Base-by-base conservation (phyloP, 352 stramenopile genomes). In the Globisporangium polare region DNA sequence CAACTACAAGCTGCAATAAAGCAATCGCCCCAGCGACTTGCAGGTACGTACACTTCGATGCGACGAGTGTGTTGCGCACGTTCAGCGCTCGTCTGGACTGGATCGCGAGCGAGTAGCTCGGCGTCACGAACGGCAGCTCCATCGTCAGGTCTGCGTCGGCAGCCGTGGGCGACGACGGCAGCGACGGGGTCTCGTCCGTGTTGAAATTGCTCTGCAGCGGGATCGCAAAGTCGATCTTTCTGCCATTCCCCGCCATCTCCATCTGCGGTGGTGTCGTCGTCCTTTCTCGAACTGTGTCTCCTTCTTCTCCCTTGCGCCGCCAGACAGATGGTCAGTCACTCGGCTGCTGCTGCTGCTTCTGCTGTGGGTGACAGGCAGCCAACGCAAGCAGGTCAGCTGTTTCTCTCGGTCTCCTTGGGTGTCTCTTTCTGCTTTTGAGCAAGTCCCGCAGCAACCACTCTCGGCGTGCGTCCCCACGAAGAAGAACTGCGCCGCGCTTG, bases 51-150 rank as follows among this genome's bases (percentile, higher is more conserved):
- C 74, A 53, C 18, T 88, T 84, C 1, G 79, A 83, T 5, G 74
- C 83, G 17, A 92, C 78, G 5, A 94, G 74, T 12, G 85, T 79
- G 49, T 94, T 91, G 57, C 74, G 78, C 52, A 92, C 73, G 24
- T 67, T 49, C 68, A 83, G 66, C 45, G 86, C 85, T 56, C 83
- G 79, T 69, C 84, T 92, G 51, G 80, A 81, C 59, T 92, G 79
- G 31, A 92, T 78, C 58, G 79, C 73, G 26, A 94, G 63, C 45
- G 80, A 79, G 42, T 73, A 82, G 54, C 63, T 77, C 15, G 80
- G 73, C 62, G 64, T 78, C 41, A 88, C 68, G 53, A 84, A 89
- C 2, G 85, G 83, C 55, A 94, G 47, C 24, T 80, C 67, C 18
- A 92, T 60, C 12, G 75, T 60, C 29, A 68, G 68, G 53, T 90